Evolutionary conservation across 2,329 filamentous ascomycete species (phyloP).

Genomic region (Fusarium sp.): DNA sequence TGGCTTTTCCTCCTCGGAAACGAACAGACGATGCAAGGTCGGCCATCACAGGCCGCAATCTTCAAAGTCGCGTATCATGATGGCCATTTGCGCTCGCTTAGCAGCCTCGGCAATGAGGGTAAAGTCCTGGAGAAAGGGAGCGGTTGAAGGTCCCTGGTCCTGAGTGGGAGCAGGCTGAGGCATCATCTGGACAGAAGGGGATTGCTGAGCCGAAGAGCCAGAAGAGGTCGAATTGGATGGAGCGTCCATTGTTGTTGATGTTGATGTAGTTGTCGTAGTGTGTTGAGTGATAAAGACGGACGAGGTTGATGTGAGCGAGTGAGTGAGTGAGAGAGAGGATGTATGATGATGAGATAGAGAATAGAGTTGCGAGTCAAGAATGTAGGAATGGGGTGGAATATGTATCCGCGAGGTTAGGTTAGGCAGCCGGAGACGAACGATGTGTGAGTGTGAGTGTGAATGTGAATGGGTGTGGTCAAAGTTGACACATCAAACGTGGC

Average conservation of each 20-base stretch:
- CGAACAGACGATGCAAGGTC: background rate
- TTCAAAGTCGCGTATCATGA: slow-evolving; percentile 89
- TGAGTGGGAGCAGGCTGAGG: slow-evolving; percentile 49
- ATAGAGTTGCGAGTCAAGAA: background rate
- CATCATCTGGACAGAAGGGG: slow-evolving; percentile 50
- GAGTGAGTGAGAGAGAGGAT: background rate
- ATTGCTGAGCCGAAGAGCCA: slow-evolving; percentile 52
- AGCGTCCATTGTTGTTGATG: slow-evolving; percentile 52
- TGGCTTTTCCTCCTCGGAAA: slow-evolving; percentile 1
- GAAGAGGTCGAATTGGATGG: slow-evolving; percentile 51
- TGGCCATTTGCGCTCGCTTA: slow-evolving; percentile 91
- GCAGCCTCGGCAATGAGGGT: slow-evolving; percentile 92
- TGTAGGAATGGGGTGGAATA: slow-evolving; percentile 30
- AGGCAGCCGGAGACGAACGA: slow-evolving; percentile 33
- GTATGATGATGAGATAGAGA: background rate
- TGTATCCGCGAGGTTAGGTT: slow-evolving; percentile 23
- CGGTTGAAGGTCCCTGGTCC: slow-evolving; percentile 61
- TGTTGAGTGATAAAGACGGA: slow-evolving; percentile 25
- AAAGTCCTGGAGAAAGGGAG: slow-evolving; percentile 82
- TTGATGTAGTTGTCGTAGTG: background rate
- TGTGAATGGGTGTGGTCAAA: slow-evolving; percentile 9
- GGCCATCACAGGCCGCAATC: slow-evolving; percentile 71
- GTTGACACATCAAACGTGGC: too few species aligned
- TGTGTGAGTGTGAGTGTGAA: slow-evolving; percentile 22
- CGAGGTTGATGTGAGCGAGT: slow-evolving; percentile 12